Percentiles rank a stretch among this genome's conserved stretches.
Evolutionary conservation across 176 grass and related monocot genomes (phyloP).

Genomic region (Hordeum marinum): DNA sequence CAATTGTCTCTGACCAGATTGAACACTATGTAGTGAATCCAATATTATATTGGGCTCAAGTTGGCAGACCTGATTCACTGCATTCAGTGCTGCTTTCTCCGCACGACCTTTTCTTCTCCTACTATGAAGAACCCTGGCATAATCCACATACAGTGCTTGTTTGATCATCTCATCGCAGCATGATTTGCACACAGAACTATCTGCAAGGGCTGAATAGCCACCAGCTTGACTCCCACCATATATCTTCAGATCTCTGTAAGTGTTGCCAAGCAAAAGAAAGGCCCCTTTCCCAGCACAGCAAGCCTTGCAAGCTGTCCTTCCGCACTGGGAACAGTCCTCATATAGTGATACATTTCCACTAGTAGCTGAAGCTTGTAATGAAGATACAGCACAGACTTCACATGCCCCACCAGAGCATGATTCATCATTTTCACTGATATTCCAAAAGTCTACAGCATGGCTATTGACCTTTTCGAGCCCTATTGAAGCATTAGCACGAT

Average conservation of each 20-base stretch:
- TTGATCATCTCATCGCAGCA: conserved; percentile 77
- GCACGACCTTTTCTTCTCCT: conserved; percentile 58
- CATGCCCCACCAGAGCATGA: conserved; percentile 62
- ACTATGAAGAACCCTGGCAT: conserved; percentile 79
- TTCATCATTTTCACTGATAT: conserved; percentile 77
- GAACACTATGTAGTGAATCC: conserved; percentile 41
- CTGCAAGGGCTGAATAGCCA: conserved; percentile 61
- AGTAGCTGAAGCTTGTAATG: conserved; percentile 37
- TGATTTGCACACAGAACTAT: conserved; percentile 81
- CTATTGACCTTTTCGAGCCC: conserved; percentile 53
- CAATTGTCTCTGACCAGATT: conserved; percentile 63
- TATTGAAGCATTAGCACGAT: conserved; percentile 73
- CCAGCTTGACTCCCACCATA: conserved; percentile 65
- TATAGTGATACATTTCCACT: conserved; percentile 34
- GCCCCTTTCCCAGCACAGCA: conserved; percentile 97
- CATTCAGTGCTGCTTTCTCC: conserved; percentile 50
- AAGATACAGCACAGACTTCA: conserved; percentile 56
- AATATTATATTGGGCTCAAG: conserved; percentile 33
- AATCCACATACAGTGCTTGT: conserved; percentile 81
- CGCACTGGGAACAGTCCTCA: conserved; percentile 71
- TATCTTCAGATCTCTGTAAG: conserved; percentile 71
- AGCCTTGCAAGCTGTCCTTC: conserved; percentile 71
- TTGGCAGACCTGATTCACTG: conserved; percentile 65
- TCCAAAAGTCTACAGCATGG: conserved; percentile 82
- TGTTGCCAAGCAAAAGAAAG: conserved; percentile 74